A percentile compares a stretch with the other conserved stretches of the same genome.
These are phyloP conservation scores for Vigna reflexopilosa DNA, from an alignment of 306 rosid genomes.

Conservation along the genomic window DNA sequence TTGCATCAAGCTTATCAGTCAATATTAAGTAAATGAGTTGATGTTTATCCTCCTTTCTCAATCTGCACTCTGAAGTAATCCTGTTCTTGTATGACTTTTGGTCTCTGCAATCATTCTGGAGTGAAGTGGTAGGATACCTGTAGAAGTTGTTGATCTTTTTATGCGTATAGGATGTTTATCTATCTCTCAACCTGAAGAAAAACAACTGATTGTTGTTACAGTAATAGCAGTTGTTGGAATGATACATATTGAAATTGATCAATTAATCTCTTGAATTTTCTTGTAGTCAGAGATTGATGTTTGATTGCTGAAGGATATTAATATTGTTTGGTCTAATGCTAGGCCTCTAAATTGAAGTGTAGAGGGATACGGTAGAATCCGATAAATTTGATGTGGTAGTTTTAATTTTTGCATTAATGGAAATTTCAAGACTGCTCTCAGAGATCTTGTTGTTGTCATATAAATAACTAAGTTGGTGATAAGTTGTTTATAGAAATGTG, in stretches of 20 bases:
- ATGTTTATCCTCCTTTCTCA: conserved; percentile 31
- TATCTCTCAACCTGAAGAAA: background rate
- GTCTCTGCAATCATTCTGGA: conserved; percentile 18
- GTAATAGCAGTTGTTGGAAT: conserved; percentile 26
- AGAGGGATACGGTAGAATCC: conserved; percentile 20
- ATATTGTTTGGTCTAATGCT: conserved; percentile 27
- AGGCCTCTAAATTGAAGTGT: conserved; percentile 21
- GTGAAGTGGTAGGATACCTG: conserved; percentile 21
- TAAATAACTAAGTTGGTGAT: conserved; percentile 18
- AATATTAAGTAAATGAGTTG: conserved; percentile 5
- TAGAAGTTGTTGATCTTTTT: conserved; percentile 21
- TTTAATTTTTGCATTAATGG: conserved; percentile 27
- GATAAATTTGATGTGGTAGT: conserved; percentile 25
- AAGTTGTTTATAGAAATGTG: conserved; percentile 19
- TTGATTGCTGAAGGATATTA: conserved; percentile 25
- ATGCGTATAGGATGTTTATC: conserved; percentile 25
- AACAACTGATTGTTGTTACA: background rate
- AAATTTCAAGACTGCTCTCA: conserved; percentile 21
- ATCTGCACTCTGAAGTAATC: background rate
- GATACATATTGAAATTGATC: conserved; percentile 18
- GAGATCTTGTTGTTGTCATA: conserved; percentile 30
- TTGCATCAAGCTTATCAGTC: conserved; percentile 14
- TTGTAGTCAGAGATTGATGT: conserved; percentile 24
- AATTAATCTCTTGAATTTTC: conserved; percentile 23
- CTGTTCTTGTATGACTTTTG: conserved; percentile 23